phyloP scores from a whole-genome alignment of 768 basidiomycete species.

The Pleurotus tuoliensis region DNA sequence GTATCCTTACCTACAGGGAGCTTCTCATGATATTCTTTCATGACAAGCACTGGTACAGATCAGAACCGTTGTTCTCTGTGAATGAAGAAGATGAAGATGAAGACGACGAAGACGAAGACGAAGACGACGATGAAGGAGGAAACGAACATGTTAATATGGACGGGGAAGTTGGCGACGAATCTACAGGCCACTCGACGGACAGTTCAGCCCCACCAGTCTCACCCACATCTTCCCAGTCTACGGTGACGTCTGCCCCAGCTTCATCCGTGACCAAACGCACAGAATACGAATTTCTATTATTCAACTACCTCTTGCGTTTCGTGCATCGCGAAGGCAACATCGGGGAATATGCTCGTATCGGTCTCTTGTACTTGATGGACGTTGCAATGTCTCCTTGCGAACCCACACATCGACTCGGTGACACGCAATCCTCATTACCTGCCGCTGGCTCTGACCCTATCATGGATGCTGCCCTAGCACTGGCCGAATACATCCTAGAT shows the following conservation, averaged over 20 bases:
- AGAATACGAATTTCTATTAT: slow-evolving; percentile 93
- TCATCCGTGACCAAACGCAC: slow-evolving; percentile 54
- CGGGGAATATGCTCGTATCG: slow-evolving; percentile 90
- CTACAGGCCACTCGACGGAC: slow-evolving; percentile 27
- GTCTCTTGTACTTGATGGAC: slow-evolving; percentile 91
- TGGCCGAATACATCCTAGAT: slow-evolving; percentile 91
- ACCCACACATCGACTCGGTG: slow-evolving; percentile 37
- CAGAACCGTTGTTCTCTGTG: slow-evolving; percentile 69
- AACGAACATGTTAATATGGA: slow-evolving; percentile 47
- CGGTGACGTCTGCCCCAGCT: slow-evolving; percentile 45
- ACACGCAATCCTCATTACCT: slow-evolving; percentile 25
- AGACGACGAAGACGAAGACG: slow-evolving; percentile 46
- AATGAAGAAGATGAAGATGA: slow-evolving; percentile 75
- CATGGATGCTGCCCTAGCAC: slow-evolving; percentile 77
- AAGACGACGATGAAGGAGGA: slow-evolving; percentile 57
- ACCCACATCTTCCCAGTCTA: slow-evolving; percentile 58
- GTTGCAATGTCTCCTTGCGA: slow-evolving; percentile 87
- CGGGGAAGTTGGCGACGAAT: slow-evolving; percentile 47
- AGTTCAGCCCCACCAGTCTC: slow-evolving; percentile 35
- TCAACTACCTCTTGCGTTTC: slow-evolving; percentile 93
- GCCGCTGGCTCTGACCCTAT: slow-evolving; percentile 56
- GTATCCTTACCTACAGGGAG: slow-evolving; percentile 85
- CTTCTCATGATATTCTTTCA: slow-evolving; percentile 97
- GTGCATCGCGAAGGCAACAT: slow-evolving; percentile 92
- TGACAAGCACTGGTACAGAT: slow-evolving; percentile 84